Evolutionary conservation across 2,329 filamentous ascomycete species (phyloP).

Genomic region (Emergomyces pasteurianus): DNA sequence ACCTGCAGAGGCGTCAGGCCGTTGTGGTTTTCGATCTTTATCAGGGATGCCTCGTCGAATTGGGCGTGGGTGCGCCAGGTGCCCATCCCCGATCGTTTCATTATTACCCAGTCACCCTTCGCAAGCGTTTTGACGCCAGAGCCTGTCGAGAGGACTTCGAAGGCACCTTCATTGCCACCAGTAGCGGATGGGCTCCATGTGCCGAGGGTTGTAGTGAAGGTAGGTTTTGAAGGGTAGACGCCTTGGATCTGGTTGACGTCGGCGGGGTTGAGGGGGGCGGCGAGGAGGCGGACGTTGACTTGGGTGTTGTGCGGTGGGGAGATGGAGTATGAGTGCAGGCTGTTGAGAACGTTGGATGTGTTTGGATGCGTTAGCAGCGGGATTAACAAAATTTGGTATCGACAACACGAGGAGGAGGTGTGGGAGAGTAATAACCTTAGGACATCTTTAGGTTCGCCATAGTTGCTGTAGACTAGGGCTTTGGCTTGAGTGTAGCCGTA

Average conservation of each 20-base stretch:
- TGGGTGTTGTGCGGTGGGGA: conserved; percentile 44
- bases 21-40: conserved; percentile 57
- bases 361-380: not conserved
- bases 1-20: conserved; percentile 66
- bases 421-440: conserved; percentile 23
- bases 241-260: conserved; percentile 98
- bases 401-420: no score
- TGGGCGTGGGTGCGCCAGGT: conserved; percentile 92
- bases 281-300: conserved; percentile 75
- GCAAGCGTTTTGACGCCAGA: conserved; percentile 48
- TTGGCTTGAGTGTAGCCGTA: conserved; percentile 41
- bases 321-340: conserved; percentile 39
- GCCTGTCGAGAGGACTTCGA: conserved; percentile 68
- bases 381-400: not conserved
- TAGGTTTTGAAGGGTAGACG: conserved; percentile 77
- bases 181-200: conserved; percentile 60
- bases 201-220: conserved; percentile 63
- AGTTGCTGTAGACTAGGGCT: conserved; percentile 36
- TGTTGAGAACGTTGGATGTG: conserved; percentile 11
- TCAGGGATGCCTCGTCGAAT: conserved; percentile 46
- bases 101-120: conserved; percentile 89
- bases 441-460: conserved; percentile 39
- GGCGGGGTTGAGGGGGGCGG: conserved; percentile 87
- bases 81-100: conserved; percentile 69
- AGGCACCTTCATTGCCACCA: conserved; percentile 70